A percentile compares a stretch with the other conserved stretches of the same genome.
Evolutionary conservation across 2,329 filamentous ascomycete genomes (phyloP).

Genomic region (Phialocephala sp.): DNA sequence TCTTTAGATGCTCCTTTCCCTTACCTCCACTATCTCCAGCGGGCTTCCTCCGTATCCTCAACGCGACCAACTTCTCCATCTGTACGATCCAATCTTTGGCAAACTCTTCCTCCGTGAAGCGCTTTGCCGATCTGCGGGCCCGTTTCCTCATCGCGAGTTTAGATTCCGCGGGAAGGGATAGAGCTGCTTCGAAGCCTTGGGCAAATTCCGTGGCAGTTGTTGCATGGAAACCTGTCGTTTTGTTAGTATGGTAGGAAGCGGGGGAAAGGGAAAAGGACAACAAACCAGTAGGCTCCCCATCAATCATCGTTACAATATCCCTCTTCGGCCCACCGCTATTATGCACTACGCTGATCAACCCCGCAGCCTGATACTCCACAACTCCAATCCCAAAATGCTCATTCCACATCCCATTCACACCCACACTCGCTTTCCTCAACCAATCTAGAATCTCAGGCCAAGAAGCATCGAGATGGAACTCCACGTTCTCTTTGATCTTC

Average conservation of each 20-base stretch:
- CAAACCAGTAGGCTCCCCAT: constrained; percentile 78
- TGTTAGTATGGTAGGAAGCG: constrained; percentile 19
- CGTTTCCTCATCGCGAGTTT: constrained; percentile 76
- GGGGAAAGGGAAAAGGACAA: constrained; percentile 17
- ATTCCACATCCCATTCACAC: constrained; percentile 99
- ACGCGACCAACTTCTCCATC: constrained; percentile 71
- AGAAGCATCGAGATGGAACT: constrained; percentile 87
- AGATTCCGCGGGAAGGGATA: constrained; percentile 67
- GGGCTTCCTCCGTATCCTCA: constrained; percentile 23
- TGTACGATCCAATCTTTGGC: constrained; percentile 77
- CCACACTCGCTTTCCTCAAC: constrained; percentile 77
- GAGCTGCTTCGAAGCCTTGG: constrained; percentile 75
- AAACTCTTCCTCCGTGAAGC: constrained; percentile 91
- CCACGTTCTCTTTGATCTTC: constrained; percentile 79
- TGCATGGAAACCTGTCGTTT: constrained; percentile 76
- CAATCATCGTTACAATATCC: constrained; percentile 86
- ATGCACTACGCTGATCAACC: constrained; percentile 90
- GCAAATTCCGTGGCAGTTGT: constrained; percentile 81
- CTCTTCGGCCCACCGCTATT: constrained; percentile 90
- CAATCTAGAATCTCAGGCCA: constrained; percentile 87
- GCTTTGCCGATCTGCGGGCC: constrained; percentile 76
- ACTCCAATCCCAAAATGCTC: constrained; percentile 99
- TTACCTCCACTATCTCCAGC: neutral
- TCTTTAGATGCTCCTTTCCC: constrained; percentile 1
- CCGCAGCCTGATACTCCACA: constrained; percentile 96